These are phyloP conservation scores for Phytopythium aichiense DNA, from an alignment of 352 stramenopile genomes.

Conservation along the genomic window DNA sequence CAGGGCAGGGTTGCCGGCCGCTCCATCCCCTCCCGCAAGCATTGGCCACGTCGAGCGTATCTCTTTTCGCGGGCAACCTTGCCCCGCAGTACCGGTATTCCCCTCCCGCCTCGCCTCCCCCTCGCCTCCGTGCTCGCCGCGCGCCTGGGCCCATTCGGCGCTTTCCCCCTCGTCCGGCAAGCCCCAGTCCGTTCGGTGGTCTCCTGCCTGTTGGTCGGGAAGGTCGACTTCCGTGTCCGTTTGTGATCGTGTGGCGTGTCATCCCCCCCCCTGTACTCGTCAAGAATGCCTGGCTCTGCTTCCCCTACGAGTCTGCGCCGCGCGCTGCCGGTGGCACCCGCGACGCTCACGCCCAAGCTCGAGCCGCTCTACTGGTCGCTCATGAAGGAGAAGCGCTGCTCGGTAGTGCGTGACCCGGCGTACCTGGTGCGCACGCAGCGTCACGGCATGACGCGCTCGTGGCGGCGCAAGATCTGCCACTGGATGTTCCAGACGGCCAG, in stretches of 20 bases:
- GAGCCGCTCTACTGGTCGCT: conserved; percentile 37
- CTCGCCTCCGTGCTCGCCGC: neutral
- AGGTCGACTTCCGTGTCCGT: conserved; percentile 6
- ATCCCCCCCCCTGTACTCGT: neutral
- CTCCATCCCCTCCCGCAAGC: neutral
- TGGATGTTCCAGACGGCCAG: conserved; percentile 81
- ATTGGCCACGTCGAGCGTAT: conserved; percentile 3
- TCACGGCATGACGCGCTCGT: conserved; percentile 59
- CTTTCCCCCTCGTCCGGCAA: conserved; percentile 30
- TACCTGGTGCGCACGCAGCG: conserved; percentile 47
- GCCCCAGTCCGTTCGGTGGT: conserved; percentile 2
- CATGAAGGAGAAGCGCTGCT: conserved; percentile 33
- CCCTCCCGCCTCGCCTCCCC: neutral
- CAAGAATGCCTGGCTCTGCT: neutral
- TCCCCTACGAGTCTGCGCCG: conserved; percentile 11
- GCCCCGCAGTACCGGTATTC: neutral
- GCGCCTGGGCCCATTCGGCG: conserved; percentile 19
- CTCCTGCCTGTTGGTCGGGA: conserved; percentile 13
- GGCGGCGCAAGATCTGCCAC: conserved; percentile 65
- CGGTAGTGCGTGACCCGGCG: conserved; percentile 20
- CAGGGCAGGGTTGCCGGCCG: neutral
- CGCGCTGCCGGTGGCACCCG: conserved; percentile 17
- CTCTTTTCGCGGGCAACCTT: conserved; percentile 6
- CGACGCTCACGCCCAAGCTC: conserved; percentile 12
- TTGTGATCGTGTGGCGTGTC: neutral